phyloP scores from a whole-genome alignment of 2,329 filamentous ascomycete species.

The Penicillium brasilianum region DNA sequence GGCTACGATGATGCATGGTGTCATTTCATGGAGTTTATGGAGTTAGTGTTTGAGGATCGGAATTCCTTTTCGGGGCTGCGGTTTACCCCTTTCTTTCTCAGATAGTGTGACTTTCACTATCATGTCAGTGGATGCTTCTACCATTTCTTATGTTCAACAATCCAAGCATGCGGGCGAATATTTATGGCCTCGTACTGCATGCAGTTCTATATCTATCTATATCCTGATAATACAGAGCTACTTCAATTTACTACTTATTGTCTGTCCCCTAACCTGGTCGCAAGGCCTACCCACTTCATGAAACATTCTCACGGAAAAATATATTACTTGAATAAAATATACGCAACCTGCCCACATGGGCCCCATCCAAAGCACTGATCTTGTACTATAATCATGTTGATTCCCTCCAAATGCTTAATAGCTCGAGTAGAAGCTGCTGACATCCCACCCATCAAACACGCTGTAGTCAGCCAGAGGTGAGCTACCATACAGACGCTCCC shows the following conservation, averaged over 20 bases:
- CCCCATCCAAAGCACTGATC: background rate
- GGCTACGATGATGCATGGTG: background rate
- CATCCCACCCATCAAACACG: slow-evolving; percentile 28
- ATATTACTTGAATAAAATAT: background rate
- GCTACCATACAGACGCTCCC: slow-evolving; percentile 19
- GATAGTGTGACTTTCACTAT: background rate
- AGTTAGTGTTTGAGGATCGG: background rate
- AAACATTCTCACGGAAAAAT: too few relatives aligned
- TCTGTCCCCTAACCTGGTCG: background rate
- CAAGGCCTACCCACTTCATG: too few relatives aligned
- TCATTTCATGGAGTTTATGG: background rate
- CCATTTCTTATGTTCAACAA: background rate
- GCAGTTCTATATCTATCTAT: background rate
- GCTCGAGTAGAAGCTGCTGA: slow-evolving; percentile 29
- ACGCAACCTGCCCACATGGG: background rate
- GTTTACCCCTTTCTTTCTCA: background rate
- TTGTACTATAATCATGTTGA: background rate
- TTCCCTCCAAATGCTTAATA: background rate
- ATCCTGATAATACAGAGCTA: background rate
- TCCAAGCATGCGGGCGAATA: background rate
- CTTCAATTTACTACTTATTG: background rate
- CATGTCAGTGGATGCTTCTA: background rate
- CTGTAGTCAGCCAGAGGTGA: slow-evolving; percentile 29
- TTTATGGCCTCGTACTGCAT: background rate
- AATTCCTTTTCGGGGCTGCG: background rate